Evolutionary conservation across 192 early-diverging fungal species (phyloP), one percentile per base, ranked within the genome.

Genomic region (Chytriomyces sp.): DNA sequence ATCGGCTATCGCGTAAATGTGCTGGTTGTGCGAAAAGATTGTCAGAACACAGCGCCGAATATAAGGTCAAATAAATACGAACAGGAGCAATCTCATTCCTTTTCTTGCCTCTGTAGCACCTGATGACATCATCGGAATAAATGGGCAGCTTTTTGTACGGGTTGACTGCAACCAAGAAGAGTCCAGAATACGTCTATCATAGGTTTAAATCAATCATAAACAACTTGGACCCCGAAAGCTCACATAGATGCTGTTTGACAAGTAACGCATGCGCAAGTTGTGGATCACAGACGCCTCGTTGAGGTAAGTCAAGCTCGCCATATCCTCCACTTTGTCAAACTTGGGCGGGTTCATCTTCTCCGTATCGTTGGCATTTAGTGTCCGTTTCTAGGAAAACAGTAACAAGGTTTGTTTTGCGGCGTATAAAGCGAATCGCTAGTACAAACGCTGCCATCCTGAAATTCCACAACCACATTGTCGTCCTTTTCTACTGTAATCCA

Each of bases 331-430:
- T 75, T 91, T 92, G 77, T 99, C 97, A 75, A 99, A 99, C 82
- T 99, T 98, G 67, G 97, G 97, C 61, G 97, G 97, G 60, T 99
- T 99, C 93, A 98, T 96, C 79, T 97, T 96, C 64, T 96, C 89
- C 6, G 91, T 92, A 52, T 89, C 91, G 75, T 91, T 93, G 64
- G 91, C 83, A 75, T 88, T 87, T 58, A 95, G 88, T 3, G 81
- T 81, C 55, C 84, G 81, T 3, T 14, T 58, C 22, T n/a, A 37
- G 25, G 39, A 31, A 26, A 10, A 31, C 10, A 10, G 6, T 39
- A 30, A 14, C 49, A 28, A 56, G 26, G 34, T 26, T 3, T 22
- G 14, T 61, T 17, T 32, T 52, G 34, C 19, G 34, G 26, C 22
- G 58, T 22, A 19, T 34, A 4, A 37, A 22, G 53, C 40, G 44